These are phyloP conservation scores for Fusarium circinatum DNA, from an alignment of 2,329 filamentous ascomycete genomes.

Conservation along the genomic window DNA sequence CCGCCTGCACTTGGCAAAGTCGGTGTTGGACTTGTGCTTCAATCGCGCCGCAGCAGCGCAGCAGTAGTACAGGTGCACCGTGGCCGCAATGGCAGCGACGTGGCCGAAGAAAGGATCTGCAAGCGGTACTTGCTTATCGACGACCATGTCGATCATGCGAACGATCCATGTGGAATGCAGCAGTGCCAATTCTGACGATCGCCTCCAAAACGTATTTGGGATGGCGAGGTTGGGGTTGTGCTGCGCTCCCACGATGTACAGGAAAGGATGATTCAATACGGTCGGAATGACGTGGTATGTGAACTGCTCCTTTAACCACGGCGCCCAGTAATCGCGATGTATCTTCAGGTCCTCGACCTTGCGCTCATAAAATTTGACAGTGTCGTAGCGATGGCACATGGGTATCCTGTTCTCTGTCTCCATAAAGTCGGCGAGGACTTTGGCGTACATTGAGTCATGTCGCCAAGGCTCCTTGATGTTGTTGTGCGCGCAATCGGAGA, in stretches of 20 bases:
- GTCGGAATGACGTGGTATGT: conserved; percentile 63
- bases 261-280: conserved; percentile 63
- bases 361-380: conserved; percentile 62
- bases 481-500: conserved; percentile 59
- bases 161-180: conserved; percentile 65
- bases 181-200: conserved; percentile 61
- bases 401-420: conserved; percentile 61
- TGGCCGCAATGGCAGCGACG: conserved; percentile 62
- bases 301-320: conserved; percentile 64
- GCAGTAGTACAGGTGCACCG: conserved; percentile 64
- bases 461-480: conserved; percentile 62
- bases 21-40: conserved; percentile 62
- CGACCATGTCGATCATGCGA: conserved; percentile 64
- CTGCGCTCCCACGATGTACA: conserved; percentile 63
- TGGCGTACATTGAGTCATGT: conserved; percentile 62
- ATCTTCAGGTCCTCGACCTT: conserved; percentile 56
- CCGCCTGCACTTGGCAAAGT: conserved; percentile 61
- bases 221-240: conserved; percentile 62
- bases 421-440: conserved; percentile 61
- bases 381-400: conserved; percentile 63
- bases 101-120: conserved; percentile 64
- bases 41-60: conserved; percentile 59
- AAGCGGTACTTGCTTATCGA: conserved; percentile 59
- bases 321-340: conserved; percentile 60
- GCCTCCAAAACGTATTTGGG: conserved; percentile 64